Evolutionary conservation across 2,329 filamentous ascomycete genomes (phyloP), one percentile per base, ranked within the genome.

Genomic region (Penicillium sp.): DNA sequence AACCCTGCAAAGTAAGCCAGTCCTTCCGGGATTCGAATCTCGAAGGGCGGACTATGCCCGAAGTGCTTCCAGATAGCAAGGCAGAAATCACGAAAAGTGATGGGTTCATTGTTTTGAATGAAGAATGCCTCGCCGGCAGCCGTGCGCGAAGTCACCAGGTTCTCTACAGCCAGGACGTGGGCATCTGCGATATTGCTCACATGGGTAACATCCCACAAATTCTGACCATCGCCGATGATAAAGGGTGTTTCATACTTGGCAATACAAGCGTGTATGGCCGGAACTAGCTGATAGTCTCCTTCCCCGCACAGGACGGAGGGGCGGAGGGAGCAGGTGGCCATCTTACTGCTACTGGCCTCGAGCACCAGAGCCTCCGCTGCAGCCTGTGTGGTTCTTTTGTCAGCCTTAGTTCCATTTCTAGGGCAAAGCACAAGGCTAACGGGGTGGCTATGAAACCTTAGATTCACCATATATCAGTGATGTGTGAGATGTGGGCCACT

Each of bases 1-100:
- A 72, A 67, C 1, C 79, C 83, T 47, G 76, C 66, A 45, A 79
- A 59, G 73, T 78, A 81, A 6, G 80, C 83, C 57, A 84, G 37
- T 3, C 60, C 28, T 52, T 72, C 66, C 0, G 83, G 82, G 13
- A 86, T 77, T 26, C 65, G 70, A 7, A 85, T 54, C 43, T 80
- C 66, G 47, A 75, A 81, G 0, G 65, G 63, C 5, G 83, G 83
- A 13, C 64, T 62, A 23, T 80, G 74, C 0, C 76, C 82, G 62
- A 85, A 85, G 50, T 74, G 67, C 10, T 65, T 67, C 76, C 76
- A 79, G 40, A 78, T 69, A 8, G 70, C 71, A 28, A 78, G 65
- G 53, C 75, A 77, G 46, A 78, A 77, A 60, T 75, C 71, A 18
- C 77, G 70, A 56, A 78, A 78, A 14, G 72, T 62, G 42, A 78